Evolutionary conservation across 108 stramenopile genomes (phyloP).

Genomic region (Cyclostephanos invisitatus): DNA sequence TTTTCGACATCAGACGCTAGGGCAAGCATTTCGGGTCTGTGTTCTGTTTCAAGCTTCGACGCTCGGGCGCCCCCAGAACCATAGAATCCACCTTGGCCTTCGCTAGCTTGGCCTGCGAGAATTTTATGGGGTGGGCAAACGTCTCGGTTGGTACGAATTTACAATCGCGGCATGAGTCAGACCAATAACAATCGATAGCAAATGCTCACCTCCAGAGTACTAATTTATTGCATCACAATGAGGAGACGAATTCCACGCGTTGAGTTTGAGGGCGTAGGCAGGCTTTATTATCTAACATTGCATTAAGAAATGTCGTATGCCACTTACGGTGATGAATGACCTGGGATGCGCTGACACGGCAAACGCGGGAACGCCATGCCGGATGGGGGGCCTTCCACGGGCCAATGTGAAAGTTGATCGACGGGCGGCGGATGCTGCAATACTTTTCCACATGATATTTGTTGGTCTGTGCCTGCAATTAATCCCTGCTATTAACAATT

Average conservation of each 20-base stretch:
- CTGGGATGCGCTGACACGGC: not conserved
- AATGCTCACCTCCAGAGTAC: slow-evolving; percentile 16
- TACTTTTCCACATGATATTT: slow-evolving; percentile 3
- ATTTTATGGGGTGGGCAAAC: not conserved
- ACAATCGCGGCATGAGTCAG: not conserved
- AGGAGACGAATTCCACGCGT: not conserved
- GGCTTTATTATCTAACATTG: not conserved
- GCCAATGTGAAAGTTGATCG: not conserved
- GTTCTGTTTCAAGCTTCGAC: slow-evolving; percentile 31
- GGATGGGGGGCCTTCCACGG: not conserved
- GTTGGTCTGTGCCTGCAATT: no score
- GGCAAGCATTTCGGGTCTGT: slow-evolving; percentile 59
- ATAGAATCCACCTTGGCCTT: slow-evolving; percentile 80
- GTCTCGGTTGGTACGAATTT: not conserved
- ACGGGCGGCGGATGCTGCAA: not conserved
- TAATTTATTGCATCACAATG: not conserved
- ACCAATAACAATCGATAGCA: not conserved
- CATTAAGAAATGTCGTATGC: no score
- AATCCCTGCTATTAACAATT: no score
- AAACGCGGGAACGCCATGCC: not conserved
- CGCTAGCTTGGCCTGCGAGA: slow-evolving; percentile 71
- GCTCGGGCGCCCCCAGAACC: slow-evolving; percentile 72
- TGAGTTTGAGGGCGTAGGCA: not conserved
- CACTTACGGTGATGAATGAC: not conserved
- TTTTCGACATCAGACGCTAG: slow-evolving; percentile 63